phyloP scores from a whole-genome alignment of 176 grass and related monocot genomes.

The Avena atlantica region DNA sequence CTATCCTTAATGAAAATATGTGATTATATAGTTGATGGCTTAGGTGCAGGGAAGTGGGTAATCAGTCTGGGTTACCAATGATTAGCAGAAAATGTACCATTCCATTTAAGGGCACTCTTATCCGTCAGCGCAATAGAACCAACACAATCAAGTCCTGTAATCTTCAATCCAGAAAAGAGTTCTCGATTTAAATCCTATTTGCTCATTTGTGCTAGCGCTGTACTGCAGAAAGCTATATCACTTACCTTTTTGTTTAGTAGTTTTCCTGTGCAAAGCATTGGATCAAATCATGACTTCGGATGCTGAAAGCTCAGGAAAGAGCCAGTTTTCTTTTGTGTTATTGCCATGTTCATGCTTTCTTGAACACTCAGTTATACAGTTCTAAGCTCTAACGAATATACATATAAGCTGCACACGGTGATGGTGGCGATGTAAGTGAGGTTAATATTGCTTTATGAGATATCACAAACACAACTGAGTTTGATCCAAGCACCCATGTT shows the following conservation, averaged over 20 bases:
- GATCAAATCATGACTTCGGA: not conserved
- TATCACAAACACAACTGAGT: slow-evolving; percentile 5
- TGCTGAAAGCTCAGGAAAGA: slow-evolving; percentile 1
- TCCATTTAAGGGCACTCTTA: not conserved
- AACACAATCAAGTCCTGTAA: not conserved
- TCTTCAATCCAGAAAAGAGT: not conserved
- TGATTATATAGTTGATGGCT: not conserved
- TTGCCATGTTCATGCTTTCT: not conserved
- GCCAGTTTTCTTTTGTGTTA: not conserved
- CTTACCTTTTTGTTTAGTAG: not conserved
- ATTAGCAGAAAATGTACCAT: slow-evolving; percentile 14
- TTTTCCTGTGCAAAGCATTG: slow-evolving; percentile 21
- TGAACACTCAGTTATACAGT: not conserved
- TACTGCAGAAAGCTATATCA: not conserved
- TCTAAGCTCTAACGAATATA: not conserved
- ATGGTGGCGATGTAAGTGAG: not conserved
- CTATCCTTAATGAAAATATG: not conserved
- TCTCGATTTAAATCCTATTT: not conserved
- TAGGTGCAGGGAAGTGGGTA: not conserved
- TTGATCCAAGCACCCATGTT: not conserved
- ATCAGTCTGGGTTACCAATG: not conserved
- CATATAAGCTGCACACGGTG: not conserved
- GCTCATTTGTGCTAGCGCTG: not conserved
- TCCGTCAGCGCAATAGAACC: not conserved
- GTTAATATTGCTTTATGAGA: slow-evolving; percentile 9